Conservation (phyloP, 2,329 filamentous ascomycete species). For the Trematosphaeria pertusa region DNA sequence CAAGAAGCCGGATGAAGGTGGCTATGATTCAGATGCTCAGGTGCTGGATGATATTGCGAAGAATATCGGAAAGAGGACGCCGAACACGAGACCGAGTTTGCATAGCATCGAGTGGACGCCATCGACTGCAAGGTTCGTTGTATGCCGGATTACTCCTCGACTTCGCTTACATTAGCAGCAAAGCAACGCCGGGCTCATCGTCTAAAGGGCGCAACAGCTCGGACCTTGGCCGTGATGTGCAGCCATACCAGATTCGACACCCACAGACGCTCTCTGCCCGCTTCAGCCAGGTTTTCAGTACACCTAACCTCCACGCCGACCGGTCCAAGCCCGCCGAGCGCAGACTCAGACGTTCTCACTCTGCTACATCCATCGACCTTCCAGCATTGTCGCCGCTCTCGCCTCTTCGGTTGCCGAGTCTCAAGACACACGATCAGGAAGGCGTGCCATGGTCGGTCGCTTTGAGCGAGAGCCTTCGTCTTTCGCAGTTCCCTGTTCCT, state of each 20-base stretch:
- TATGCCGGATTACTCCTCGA: background rate
- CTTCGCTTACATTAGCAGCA: slow-evolving; percentile 27
- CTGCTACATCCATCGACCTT: slow-evolving; percentile 34
- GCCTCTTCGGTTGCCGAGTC: slow-evolving; percentile 37
- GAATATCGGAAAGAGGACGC: slow-evolving; percentile 36
- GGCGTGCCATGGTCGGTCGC: slow-evolving; percentile 35
- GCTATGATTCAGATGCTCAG: slow-evolving; percentile 48
- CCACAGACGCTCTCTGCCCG: slow-evolving; percentile 21
- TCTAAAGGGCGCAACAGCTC: slow-evolving; percentile 20
- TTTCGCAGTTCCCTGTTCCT: slow-evolving; percentile 35
- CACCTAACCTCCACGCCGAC: slow-evolving; percentile 36
- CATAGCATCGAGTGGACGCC: slow-evolving; percentile 45
- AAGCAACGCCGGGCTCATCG: slow-evolving; percentile 34
- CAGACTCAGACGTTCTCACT: slow-evolving; percentile 38
- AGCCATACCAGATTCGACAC: slow-evolving; percentile 32
- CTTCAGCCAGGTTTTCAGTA: slow-evolving; percentile 36
- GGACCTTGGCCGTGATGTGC: slow-evolving; percentile 15
- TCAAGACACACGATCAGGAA: slow-evolving; percentile 29
- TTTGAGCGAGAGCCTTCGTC: slow-evolving; percentile 37
- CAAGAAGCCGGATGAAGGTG: slow-evolving; percentile 40
- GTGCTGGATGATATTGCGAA: slow-evolving; percentile 41
- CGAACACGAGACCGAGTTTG: slow-evolving; percentile 42
- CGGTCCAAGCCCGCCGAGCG: slow-evolving; percentile 21
- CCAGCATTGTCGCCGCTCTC: slow-evolving; percentile 29
- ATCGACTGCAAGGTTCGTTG: slow-evolving; percentile 33